These are phyloP conservation scores for Macrocystidia cucumis DNA, from an alignment of 1,284 basidiomycete genomes.

Conservation along the genomic window DNA sequence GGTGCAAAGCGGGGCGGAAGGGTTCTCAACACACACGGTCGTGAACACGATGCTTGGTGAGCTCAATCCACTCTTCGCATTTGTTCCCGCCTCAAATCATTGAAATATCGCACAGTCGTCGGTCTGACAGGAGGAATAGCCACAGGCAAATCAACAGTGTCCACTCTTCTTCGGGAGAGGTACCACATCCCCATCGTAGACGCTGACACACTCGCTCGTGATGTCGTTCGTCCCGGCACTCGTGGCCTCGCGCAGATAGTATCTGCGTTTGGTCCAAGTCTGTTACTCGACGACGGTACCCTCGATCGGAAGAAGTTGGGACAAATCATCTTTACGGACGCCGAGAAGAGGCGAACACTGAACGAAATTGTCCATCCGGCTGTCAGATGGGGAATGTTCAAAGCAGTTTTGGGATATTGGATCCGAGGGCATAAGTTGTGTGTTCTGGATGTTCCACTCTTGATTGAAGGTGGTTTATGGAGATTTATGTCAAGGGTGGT, in stretches of 20 bases:
- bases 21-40: no score
- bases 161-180: constrained; percentile 55
- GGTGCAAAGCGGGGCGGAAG: no score
- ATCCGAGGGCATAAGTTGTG: constrained; percentile 71
- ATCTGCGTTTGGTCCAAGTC: constrained; percentile 60
- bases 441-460: constrained; percentile 88
- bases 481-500: constrained; percentile 79
- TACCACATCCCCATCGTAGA: constrained; percentile 86
- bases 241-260: constrained; percentile 66
- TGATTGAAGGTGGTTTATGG: constrained; percentile 89
- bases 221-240: constrained; percentile 85
- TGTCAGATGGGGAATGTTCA: constrained; percentile 72
- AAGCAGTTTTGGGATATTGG: constrained; percentile 70
- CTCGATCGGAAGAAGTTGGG: constrained; percentile 86
- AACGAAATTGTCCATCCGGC: constrained; percentile 91
- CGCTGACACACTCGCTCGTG: constrained; percentile 85
- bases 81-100: no score
- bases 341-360: constrained; percentile 61
- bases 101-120: constrained; percentile 55
- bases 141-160: constrained; percentile 94
- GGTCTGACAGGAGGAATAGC: constrained; percentile 97
- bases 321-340: constrained; percentile 78
- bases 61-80: no score
- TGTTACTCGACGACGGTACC: constrained; percentile 64
- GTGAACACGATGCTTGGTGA: no score